A percentile compares a stretch with the other conserved stretches of the same genome.
Evolutionary conservation across 805 yeast genomes (phyloP).

Genomic region (Saturnispora zaruensis): DNA sequence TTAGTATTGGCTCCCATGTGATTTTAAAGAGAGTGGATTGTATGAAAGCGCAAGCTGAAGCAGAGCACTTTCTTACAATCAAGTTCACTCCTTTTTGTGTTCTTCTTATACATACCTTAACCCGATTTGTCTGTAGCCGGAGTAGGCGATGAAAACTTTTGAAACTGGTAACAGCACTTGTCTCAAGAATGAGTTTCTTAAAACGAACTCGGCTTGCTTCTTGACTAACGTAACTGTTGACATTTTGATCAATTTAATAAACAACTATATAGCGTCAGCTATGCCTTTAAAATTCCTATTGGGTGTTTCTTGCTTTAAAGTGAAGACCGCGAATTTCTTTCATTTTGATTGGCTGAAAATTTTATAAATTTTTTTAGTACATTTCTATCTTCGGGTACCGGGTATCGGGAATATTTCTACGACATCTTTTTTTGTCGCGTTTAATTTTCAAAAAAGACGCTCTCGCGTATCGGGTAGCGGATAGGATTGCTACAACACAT

Average conservation of each 20-base stretch:
- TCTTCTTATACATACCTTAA: conserved; percentile 37
- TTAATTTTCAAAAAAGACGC: too few species aligned
- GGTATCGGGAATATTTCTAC: background rate
- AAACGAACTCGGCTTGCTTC: conserved; percentile 68
- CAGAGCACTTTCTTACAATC: too few species aligned
- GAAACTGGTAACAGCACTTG: conserved; percentile 75
- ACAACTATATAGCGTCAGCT: background rate
- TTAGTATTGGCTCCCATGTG: too few species aligned
- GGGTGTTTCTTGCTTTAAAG: background rate
- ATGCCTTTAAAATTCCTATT: background rate
- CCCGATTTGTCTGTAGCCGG: conserved; percentile 95
- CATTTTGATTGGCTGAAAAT: background rate
- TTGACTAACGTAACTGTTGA: conserved; percentile 60
- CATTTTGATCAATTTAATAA: conserved; percentile 24
- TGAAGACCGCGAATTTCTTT: background rate
- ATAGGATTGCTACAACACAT: background rate
- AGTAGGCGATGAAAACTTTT: conserved; percentile 55
- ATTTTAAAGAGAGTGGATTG: too few species aligned
- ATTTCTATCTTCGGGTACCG: background rate
- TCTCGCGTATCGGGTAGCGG: background rate
- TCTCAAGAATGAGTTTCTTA: conserved; percentile 70
- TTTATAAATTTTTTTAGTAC: too few species aligned
- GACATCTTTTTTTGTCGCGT: background rate
- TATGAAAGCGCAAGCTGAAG: too few species aligned
- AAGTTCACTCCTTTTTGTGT: background rate